Evolutionary conservation across 2,329 filamentous ascomycete genomes (phyloP).

Genomic region (Exophiala mesophila): DNA sequence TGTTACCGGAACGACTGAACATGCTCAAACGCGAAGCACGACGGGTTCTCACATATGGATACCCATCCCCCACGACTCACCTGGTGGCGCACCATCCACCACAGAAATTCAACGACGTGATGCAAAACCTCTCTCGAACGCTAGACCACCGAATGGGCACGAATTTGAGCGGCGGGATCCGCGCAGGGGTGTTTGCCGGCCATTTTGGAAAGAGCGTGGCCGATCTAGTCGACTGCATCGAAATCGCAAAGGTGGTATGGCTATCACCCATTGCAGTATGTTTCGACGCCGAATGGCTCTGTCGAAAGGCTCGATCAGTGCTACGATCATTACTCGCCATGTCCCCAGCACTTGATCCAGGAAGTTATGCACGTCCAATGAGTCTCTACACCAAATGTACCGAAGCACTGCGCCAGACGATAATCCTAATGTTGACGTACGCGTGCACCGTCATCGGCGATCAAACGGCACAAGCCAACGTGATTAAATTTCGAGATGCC

Average conservation of each 20-base stretch:
- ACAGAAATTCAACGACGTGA: conserved; percentile 15
- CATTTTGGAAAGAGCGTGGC: conserved; percentile 10
- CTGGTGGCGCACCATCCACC: conserved; percentile 5
- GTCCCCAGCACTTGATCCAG: conserved; percentile 13
- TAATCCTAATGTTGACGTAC: conserved; percentile 22
- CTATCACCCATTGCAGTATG: conserved; percentile 22
- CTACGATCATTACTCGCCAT: conserved; percentile 16
- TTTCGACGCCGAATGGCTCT: conserved; percentile 24
- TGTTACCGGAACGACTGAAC: conserved; percentile 22
- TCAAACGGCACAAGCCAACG: conserved; percentile 17
- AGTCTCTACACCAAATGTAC: conserved; percentile 13
- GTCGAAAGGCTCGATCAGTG: conserved; percentile 20
- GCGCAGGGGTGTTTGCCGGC: conserved; percentile 10
- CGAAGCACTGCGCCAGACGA: conserved; percentile 12
- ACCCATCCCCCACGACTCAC: conserved; percentile 9
- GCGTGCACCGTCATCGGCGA: conserved; percentile 22
- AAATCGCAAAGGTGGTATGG: conserved; percentile 24
- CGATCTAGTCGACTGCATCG: conserved; percentile 21
- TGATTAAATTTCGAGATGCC: conserved; percentile 9
- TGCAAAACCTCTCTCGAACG: conserved; percentile 16
- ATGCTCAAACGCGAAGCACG: conserved; percentile 16
- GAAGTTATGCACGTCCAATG: conserved; percentile 9
- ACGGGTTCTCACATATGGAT: conserved; percentile 9
- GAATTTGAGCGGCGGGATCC: conserved; percentile 10
- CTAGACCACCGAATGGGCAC: conserved; percentile 22